Conservation (phyloP, 768 basidiomycete species). For the Pisolithus orientalis region DNA sequence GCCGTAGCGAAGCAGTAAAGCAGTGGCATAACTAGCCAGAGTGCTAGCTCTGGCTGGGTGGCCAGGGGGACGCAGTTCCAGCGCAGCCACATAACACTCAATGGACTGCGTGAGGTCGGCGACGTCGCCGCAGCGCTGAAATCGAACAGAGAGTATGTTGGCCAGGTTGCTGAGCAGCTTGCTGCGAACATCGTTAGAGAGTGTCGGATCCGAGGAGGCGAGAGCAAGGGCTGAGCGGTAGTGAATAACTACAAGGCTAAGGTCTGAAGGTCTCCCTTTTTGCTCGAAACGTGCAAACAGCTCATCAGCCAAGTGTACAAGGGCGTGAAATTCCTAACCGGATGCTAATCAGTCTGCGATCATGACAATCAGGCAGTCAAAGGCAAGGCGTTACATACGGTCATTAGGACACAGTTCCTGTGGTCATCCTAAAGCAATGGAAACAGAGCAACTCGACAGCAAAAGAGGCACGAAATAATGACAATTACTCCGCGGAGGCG, state of each 20-base stretch:
- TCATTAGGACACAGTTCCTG: not conserved
- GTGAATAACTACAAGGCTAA: constrained; percentile 21
- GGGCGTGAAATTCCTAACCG: constrained; percentile 16
- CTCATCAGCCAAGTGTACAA: constrained; percentile 18
- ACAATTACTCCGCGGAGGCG: no score
- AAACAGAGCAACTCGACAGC: no score
- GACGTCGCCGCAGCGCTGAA: constrained; percentile 19
- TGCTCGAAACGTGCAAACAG: constrained; percentile 20
- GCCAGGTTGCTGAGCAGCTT: constrained; percentile 25
- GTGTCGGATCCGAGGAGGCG: constrained; percentile 10
- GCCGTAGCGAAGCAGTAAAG: constrained; percentile 22
- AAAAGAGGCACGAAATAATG: no score
- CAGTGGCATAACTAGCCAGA: constrained; percentile 25
- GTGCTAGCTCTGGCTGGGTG: constrained; percentile 19
- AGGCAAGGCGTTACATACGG: not conserved
- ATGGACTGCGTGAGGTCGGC: constrained; percentile 23
- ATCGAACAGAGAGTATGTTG: constrained; percentile 20
- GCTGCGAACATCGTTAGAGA: constrained; percentile 17
- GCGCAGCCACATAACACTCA: constrained; percentile 19
- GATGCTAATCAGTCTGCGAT: not conserved
- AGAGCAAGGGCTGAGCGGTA: constrained; percentile 22
- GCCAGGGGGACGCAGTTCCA: constrained; percentile 21
- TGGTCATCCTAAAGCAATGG: no score
- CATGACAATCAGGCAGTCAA: not conserved
- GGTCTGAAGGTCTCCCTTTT: constrained; percentile 15